Evolutionary conservation across 495 filamentous ascomycete genomes (phyloP), one percentile per base, ranked within the genome.

Genomic region (Penicillium turbatum): DNA sequence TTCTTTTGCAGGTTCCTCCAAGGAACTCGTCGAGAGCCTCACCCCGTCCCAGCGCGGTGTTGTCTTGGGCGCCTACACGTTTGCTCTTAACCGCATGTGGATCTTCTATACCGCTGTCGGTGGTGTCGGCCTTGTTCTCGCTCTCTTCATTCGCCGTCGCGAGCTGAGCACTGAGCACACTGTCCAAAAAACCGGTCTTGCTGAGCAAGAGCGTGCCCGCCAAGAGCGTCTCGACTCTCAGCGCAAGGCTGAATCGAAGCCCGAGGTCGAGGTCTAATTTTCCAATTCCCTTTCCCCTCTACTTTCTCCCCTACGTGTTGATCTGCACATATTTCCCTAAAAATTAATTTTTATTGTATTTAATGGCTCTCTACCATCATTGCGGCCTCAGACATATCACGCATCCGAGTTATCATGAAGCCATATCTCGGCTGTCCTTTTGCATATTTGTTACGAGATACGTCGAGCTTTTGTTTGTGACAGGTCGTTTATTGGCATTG

Each of bases 71-170:
- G 82, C 81, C 0, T 88, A 82, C 49, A 81, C 74, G 39, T 73
- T 79, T 34, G 74, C 77, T 24, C 58, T 90, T 50, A 75, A 69
- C 43, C 81, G 77, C 32, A 87, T 89, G 81, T 91, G 82, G 77
- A 87, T 88, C 52, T 73, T 73, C 57, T 89, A 85, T 44, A 76
- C 79, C 0, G 76, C 66, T 4, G 69, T 86, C 10, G 70, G 78
- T 6, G 81, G 61, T 0, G 32, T 82, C 0, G 85, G 81, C 0
- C 63, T 88, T 15, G 19, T 83, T 4, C 49, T 82, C 1, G 80
- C 78, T 31, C 64, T 81, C 6, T 76, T 84, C 13, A 74, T 90
- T 17, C 70, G 72, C 0, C 79, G 76, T 19, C 71, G 73, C 36
- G 78, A 66, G 55, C 68, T 90, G 38, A 86, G 74, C 62, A 80